A percentile compares a stretch with the other conserved stretches of the same genome.
Evolutionary conservation across 2,329 filamentous ascomycete genomes (phyloP).

Genomic region (Fusarium verticillioides): DNA sequence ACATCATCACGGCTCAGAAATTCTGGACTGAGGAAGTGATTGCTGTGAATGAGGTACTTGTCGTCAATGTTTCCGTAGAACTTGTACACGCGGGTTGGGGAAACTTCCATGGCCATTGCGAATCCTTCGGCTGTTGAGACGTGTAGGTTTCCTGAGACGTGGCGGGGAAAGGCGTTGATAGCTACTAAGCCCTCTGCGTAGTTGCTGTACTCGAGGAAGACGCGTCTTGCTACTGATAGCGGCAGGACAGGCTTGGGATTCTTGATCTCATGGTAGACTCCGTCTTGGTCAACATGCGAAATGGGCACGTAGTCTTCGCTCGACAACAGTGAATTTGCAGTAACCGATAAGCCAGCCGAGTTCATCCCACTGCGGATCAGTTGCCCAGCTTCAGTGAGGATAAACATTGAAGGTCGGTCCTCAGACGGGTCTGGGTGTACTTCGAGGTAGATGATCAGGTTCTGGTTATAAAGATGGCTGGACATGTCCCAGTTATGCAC

Average conservation of each 20-base stretch:
- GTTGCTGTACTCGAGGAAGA: background rate
- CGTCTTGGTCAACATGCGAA: background rate
- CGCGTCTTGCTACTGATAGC: background rate
- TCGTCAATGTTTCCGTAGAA: background rate
- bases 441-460: background rate
- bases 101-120: background rate
- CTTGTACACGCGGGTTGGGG: background rate
- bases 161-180: background rate
- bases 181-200: background rate
- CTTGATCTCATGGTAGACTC: background rate
- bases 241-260: background rate
- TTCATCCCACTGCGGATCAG: background rate
- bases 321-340: background rate
- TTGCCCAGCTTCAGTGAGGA: background rate
- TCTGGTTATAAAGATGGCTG: background rate
- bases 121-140: background rate
- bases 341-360: background rate
- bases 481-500: background rate
- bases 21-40: background rate
- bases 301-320: background rate
- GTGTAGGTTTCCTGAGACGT: background rate
- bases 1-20: background rate
- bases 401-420: background rate
- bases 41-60: background rate
- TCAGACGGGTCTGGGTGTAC: background rate